Percentiles rank a stretch among this genome's conserved stretches.
These are phyloP conservation scores for Phycomyces nitens DNA, from an alignment of 192 early-diverging fungal genomes.

Conservation along the genomic window DNA sequence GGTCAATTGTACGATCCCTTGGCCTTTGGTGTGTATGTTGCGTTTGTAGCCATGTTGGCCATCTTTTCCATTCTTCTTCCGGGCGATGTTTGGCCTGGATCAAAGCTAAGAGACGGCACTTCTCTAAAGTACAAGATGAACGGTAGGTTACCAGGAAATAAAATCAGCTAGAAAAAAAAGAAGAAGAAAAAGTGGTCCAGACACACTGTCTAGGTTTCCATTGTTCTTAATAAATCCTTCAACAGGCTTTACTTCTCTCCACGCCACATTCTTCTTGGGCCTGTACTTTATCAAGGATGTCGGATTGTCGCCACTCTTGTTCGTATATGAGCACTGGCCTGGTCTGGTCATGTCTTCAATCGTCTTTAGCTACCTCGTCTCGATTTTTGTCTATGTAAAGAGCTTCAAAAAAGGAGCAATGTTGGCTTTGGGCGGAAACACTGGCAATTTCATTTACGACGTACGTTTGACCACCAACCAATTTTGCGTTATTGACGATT, in stretches of 20 bases:
- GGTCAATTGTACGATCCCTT: constrained; percentile 26
- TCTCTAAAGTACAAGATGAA: constrained; percentile 81
- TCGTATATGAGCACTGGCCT: constrained; percentile 78
- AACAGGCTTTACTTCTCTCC: constrained; percentile 35
- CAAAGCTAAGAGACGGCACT: constrained; percentile 62
- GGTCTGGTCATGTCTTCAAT: constrained; percentile 67
- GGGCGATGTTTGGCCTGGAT: constrained; percentile 59
- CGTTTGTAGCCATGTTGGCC: constrained; percentile 72
- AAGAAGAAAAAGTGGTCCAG: not conserved
- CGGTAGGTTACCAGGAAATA: constrained; percentile 24
- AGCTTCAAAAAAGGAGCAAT: constrained; percentile 68
- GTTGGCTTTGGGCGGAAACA: constrained; percentile 85
- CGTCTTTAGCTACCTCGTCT: constrained; percentile 60
- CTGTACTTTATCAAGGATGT: constrained; percentile 38
- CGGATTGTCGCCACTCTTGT: constrained; percentile 69
- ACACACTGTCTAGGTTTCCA: not conserved
- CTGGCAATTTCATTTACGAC: constrained; percentile 87
- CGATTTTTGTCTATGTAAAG: constrained; percentile 67
- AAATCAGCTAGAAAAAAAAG: not conserved
- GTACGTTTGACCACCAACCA: constrained; percentile 32
- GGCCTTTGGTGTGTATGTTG: constrained; percentile 53
- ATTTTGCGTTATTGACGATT: too few species aligned
- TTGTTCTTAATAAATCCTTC: constrained; percentile 9
- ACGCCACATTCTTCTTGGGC: constrained; percentile 53
- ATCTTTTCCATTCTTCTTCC: constrained; percentile 67